Evolutionary conservation across 805 yeast species (phyloP), one percentile per base, ranked within the genome.

Genomic region (Isabelozyma pseudorhagii): DNA sequence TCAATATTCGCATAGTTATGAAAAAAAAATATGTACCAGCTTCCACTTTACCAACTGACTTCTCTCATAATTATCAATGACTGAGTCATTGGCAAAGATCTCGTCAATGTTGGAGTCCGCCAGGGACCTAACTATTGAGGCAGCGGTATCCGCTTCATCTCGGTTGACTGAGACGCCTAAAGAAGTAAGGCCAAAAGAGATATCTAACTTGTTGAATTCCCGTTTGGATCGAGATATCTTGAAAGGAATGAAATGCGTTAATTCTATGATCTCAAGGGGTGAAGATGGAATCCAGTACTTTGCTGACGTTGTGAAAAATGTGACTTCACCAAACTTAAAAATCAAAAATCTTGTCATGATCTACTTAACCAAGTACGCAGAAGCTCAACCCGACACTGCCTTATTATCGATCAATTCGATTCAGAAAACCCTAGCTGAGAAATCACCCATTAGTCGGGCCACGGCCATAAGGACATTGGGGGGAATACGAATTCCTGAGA

Each of bases 271-370:
- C 14, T 59, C 77, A 0, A 55, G 69, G 45, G 78, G 77, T 7
- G 77, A 64, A 46, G 77, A 73, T 48, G 78, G 67, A n/a, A 45
- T 62, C 28, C 61, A 61, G 14, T 74, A 66, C 60, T 93, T 89
- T 73, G 90, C 97, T 0, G 92, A 88, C 59, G 94, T 94, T 5
- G 86, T 94, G 49, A 93, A 92, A 66, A 91, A 91, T 64, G 83
- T 92, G 36, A 87, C 89, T 6, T 84, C 93, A 15, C 57, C 75
- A 5, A 67, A 72, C 44, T 81, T 83, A 49, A 85, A 83, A 53
- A 80, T 89, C 28, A 81, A 89, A 51, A 82, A 85, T 56, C 75
- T 93, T 63, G 97, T 91, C 1, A 82, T 89, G 67, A 75, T 86
- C 1, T 89, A 89, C 57, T 69, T 94, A 45, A 71, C 84, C 41